Evolutionary conservation across 2,329 filamentous ascomycete genomes (phyloP), one percentile per base, ranked within the genome.

Genomic region (Colletotrichum spaethianum): DNA sequence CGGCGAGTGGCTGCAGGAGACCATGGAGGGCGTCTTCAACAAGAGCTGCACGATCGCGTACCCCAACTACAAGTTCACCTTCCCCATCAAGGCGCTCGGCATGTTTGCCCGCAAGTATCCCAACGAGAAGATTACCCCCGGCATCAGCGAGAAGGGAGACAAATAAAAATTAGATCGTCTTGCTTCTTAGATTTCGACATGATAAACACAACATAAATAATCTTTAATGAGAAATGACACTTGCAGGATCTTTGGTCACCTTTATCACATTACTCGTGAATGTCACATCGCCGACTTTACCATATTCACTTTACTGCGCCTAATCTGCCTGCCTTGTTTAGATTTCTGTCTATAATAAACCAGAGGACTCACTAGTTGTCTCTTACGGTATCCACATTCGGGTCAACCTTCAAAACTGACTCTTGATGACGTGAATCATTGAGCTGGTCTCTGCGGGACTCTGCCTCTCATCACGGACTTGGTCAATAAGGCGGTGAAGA

Each of bases 41-140:
- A 98, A 98, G 86, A 96, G 92, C 78, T 98, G 96, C 87, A 98
- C 98, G 94, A 99, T 99, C 75, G 96, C 94, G 0, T 99, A 99
- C 79, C 96, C 96, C 53, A 99, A 99, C 86, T 99, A 99, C 87
- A 99, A 98, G 86, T 96, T 98, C 81, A 93, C 93, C 70, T 99
- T 98, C 83, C 92, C 96, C 1, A 93, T 98, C 80, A 97, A 97
- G 84, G 96, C 96, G 2, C 82, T 99, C 75, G 96, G 96, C 6
- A 93, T 98, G 90, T 99, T 94, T 86, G 91, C 93, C 5, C 88
- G 86, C 76, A 90, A 87, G 74, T 95, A 92, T 75, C 93, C 93
- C 0, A 87, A 94, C 72, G 89, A 92, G 68, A 87, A 84, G 77
- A 80, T 93, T 3, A 77, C 52, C 2, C 61, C 67, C 14, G 70